A percentile compares a stretch with the other conserved stretches of the same genome.
Evolutionary conservation across 2,329 filamentous ascomycete species (phyloP).

Genomic region (Neopestalotiopsis clavispora): DNA sequence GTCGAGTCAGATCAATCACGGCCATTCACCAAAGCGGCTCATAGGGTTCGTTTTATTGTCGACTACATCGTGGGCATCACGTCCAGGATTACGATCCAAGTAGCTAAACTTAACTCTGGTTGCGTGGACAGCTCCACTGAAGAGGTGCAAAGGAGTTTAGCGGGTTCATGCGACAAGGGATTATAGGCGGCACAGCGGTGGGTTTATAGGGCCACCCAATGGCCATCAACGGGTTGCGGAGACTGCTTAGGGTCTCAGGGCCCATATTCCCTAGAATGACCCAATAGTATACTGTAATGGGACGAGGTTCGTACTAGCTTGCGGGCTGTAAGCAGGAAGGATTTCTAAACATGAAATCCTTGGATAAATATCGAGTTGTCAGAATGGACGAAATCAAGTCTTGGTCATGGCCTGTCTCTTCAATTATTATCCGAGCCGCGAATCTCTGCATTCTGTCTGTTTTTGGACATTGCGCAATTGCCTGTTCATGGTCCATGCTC

Average conservation of each 20-base stretch:
- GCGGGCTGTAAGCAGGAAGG: too few relatives aligned
- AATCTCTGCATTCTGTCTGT: too few relatives aligned
- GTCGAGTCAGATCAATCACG: neutral
- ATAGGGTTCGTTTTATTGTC: neutral
- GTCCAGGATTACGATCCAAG: neutral
- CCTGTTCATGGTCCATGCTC: too few relatives aligned
- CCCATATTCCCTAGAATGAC: too few relatives aligned
- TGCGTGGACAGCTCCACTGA: neutral
- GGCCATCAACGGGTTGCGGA: neutral
- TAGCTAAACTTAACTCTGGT: neutral
- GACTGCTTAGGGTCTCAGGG: neutral
- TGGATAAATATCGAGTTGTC: too few relatives aligned
- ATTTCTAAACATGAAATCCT: too few relatives aligned
- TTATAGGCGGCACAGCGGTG: neutral
- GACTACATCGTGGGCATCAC: neutral
- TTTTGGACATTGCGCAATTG: too few relatives aligned
- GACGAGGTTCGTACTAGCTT: too few relatives aligned
- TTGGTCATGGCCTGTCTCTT: too few relatives aligned
- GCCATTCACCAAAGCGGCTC: neutral
- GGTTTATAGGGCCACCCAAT: neutral
- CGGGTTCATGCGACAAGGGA: neutral
- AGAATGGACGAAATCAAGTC: too few relatives aligned
- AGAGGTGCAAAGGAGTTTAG: neutral
- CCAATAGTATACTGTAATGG: too few relatives aligned
- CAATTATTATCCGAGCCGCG: too few relatives aligned